Conservation (phyloP, 73 alveolate species). For the Paramecium sonneborni region DNA sequence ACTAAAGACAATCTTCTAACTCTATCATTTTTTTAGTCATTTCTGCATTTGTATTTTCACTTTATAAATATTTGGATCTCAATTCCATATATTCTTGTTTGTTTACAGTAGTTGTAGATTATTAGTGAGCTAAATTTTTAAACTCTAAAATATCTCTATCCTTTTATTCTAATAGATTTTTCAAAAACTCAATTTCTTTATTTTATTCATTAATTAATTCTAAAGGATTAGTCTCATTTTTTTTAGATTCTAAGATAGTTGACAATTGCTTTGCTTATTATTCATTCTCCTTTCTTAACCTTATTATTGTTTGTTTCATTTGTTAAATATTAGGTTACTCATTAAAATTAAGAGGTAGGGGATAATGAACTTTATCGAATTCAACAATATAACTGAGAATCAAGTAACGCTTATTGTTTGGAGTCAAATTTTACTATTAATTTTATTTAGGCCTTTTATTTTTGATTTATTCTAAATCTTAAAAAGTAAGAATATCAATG, state of each 20-base stretch:
- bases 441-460: neutral
- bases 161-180: neutral
- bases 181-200: neutral
- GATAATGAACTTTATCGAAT: constrained; percentile 81
- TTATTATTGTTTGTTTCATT: constrained; percentile 68
- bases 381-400: constrained; percentile 73
- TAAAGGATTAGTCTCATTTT: neutral
- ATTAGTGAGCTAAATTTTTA: neutral
- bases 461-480: constrained; percentile 76
- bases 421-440: neutral
- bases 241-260: neutral
- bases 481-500: constrained; percentile 74
- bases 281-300: constrained; percentile 71
- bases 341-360: constrained; percentile 71
- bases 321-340: constrained; percentile 73
- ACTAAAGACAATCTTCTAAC: neutral
- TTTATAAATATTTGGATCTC: neutral
- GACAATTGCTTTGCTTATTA: neutral
- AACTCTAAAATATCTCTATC: constrained; percentile 12
- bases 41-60: neutral
- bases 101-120: neutral
- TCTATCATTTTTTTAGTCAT: neutral
- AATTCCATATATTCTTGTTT: neutral
- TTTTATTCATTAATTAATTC: neutral
- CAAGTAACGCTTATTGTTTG: constrained; percentile 67